Base-by-base conservation (phyloP, 495 filamentous ascomycete species). In the Hypoxylon fragiforme region DNA sequence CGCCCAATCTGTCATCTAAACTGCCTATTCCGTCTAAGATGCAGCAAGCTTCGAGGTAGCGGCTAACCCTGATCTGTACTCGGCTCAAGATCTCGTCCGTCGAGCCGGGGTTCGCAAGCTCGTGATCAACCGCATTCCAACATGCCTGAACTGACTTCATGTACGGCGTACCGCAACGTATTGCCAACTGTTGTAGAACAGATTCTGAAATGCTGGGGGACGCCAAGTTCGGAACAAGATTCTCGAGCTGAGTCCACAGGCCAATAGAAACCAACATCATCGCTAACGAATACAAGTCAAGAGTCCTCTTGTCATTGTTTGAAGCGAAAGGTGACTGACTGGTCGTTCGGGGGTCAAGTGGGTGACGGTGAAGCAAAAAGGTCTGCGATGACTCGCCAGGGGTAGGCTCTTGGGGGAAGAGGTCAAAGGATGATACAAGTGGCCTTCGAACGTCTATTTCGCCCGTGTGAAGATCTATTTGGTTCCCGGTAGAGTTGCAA, bases 241-340 rank as follows among this genome's bases (percentile, higher is more conserved):
- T 80, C 28, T 81, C 76, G 30, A 95, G 76, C 2, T 87, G 85
- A n/a, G 82, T 84, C 92, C 92, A 97, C 1, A 96, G 76, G 19
- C 91, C 92, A 50, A 97, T 86, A 47, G 95, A 92, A 21, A 96
- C 70, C 8, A 97, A 75, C 9, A 96, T 76, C 60, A 96, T 80
- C 28, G 89, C 91, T 2, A 97, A 73, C 2, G 89, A 87, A 65
- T 95, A 96, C 0, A 95, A 77, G 62, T 97, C 92, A 59, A 91
- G 85, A 1, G 85, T 82, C 71, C 78, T 78, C 26, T 71, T 76
- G 43, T 81, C 78, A 1, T 70, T 66, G 18, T 70, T 73, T 15
- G 62, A 59, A 21, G 71, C 58, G 20, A 81, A 66, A 1, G 70
- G 73, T 2, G 77, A 77, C 20, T 85, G 79, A 11, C 73, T 71